phyloP scores from a whole-genome alignment of 345 rosid genomes.

The Lagerstroemia speciosa region DNA sequence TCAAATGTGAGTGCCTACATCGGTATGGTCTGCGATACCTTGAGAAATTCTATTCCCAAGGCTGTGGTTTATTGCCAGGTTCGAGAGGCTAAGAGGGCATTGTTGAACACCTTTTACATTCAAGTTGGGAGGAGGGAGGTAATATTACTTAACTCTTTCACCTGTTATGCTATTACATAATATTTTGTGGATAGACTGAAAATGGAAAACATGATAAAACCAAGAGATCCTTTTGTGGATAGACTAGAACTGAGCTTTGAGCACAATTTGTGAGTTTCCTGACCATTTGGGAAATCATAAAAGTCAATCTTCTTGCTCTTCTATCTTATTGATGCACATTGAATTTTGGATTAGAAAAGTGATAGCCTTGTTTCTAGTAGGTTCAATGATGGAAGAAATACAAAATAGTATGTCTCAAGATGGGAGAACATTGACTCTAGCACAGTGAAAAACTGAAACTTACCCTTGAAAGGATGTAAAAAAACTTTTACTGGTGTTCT shows the following conservation, averaged over 20 bases:
- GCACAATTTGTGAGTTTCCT: not conserved
- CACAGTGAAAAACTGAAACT: not conserved
- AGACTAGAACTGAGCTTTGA: no score
- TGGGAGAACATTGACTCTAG: no score
- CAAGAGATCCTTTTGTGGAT: no score
- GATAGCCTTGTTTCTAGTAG: no score
- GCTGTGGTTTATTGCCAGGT: slow-evolving; percentile 98
- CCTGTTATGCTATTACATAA: not conserved
- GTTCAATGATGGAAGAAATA: not conserved
- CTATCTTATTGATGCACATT: not conserved
- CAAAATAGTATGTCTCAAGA: not conserved
- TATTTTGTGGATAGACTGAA: not conserved
- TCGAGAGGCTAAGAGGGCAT: slow-evolving; percentile 81
- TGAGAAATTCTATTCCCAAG: slow-evolving; percentile 83
- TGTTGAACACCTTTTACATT: slow-evolving; percentile 74
- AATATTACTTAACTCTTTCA: slow-evolving; percentile 12
- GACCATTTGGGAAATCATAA: not conserved
- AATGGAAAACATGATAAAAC: not conserved
- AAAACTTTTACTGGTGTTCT: not conserved
- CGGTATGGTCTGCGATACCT: slow-evolving; percentile 85
- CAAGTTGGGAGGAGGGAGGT: slow-evolving; percentile 96
- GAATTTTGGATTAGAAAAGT: not conserved
- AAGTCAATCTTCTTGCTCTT: not conserved
- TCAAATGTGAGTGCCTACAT: slow-evolving; percentile 86
- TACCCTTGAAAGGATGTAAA: no score